These are phyloP conservation scores for Beauveria medogensis DNA, from an alignment of 2,329 filamentous ascomycete species.

Conservation along the genomic window DNA sequence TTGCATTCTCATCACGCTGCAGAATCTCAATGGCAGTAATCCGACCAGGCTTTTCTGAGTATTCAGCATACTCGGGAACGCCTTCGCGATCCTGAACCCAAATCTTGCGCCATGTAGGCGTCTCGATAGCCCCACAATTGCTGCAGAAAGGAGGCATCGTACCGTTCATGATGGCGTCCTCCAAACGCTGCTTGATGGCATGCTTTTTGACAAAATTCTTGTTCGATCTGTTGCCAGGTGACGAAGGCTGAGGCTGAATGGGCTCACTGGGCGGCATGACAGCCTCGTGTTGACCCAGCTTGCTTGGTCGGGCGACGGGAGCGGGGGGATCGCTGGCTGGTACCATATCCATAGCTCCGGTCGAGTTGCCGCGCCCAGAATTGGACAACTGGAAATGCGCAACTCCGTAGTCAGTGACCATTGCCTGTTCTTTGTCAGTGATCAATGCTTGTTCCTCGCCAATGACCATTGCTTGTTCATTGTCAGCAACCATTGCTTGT, in stretches of 20 bases:
- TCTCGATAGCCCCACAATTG: slow-evolving; percentile 93
- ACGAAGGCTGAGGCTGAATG: slow-evolving; percentile 25
- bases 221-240: slow-evolving; percentile 43
- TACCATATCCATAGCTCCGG: slow-evolving; percentile 25
- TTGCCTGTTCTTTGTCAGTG: slow-evolving; percentile 13
- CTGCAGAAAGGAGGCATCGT: slow-evolving; percentile 81
- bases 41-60: slow-evolving; percentile 63
- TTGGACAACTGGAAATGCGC: slow-evolving; percentile 25
- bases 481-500: slow-evolving; percentile 15
- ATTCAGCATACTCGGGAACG: slow-evolving; percentile 59
- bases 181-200: slow-evolving; percentile 49
- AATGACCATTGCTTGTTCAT: no score
- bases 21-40: slow-evolving; percentile 67
- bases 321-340: slow-evolving; percentile 41
- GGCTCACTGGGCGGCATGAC: slow-evolving; percentile 37
- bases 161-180: slow-evolving; percentile 63
- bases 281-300: slow-evolving; percentile 26
- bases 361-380: slow-evolving; percentile 31
- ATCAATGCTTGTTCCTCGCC: no score
- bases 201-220: slow-evolving; percentile 58
- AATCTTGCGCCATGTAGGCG: slow-evolving; percentile 90
- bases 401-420: slow-evolving; percentile 14
- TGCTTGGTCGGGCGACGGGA: slow-evolving; percentile 18
- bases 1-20: slow-evolving; percentile 53
- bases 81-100: slow-evolving; percentile 72